phyloP scores from a whole-genome alignment of 2,329 filamentous ascomycete species.

The Trichophyton benhamiae region DNA sequence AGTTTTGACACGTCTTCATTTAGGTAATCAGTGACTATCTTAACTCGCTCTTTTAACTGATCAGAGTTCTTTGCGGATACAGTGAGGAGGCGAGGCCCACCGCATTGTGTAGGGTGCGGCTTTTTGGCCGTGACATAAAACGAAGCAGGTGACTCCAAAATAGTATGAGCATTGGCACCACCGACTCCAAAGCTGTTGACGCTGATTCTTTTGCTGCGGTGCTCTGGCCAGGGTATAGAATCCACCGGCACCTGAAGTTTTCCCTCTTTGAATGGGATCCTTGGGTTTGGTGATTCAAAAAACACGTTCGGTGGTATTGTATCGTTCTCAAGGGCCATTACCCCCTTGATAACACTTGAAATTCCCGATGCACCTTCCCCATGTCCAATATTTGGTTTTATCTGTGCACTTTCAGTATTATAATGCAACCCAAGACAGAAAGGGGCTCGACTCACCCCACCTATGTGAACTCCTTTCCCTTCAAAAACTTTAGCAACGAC shows the following conservation, averaged over 20 bases:
- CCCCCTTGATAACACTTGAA: slow-evolving; percentile 19
- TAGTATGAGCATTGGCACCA: slow-evolving; percentile 19
- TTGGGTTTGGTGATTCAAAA: slow-evolving; percentile 20
- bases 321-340: slow-evolving; percentile 18
- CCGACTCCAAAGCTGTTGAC: slow-evolving; percentile 27
- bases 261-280: slow-evolving; percentile 13
- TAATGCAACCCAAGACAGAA: slow-evolving; percentile 12
- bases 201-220: slow-evolving; percentile 17
- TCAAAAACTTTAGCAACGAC: slow-evolving; percentile 14
- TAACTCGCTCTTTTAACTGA: neutral
- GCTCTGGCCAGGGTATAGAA: slow-evolving; percentile 19
- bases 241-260: slow-evolving; percentile 14
- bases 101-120: neutral
- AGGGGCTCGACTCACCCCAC: slow-evolving; percentile 9
- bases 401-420: neutral
- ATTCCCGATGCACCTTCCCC: slow-evolving; percentile 19
- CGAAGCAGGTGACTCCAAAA: slow-evolving; percentile 15
- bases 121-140: neutral
- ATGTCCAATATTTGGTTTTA: slow-evolving; percentile 22
- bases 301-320: slow-evolving; percentile 20
- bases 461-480: slow-evolving; percentile 13
- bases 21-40: neutral
- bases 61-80: neutral
- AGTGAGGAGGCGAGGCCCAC: neutral
- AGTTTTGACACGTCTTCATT: slow-evolving; percentile 1